Conservation (phyloP, 1,139 yeast genomes). For the Taphrina confusa region DNA sequence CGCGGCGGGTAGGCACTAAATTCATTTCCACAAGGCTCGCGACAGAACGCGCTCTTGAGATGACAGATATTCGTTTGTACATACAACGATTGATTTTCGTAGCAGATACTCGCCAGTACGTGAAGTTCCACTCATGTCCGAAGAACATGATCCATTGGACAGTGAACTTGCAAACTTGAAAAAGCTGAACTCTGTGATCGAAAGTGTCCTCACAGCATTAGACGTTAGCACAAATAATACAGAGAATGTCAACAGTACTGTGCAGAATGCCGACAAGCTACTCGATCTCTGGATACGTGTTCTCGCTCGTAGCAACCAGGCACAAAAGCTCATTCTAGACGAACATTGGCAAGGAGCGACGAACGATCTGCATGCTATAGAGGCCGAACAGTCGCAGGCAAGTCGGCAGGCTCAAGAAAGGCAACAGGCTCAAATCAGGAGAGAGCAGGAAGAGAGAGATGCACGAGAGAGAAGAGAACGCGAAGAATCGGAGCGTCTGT, state of each 20-base stretch:
- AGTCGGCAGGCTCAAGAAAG: constrained; percentile 1
- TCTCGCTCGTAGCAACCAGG: constrained; percentile 27
- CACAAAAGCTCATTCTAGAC: constrained; percentile 25
- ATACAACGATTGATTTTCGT: too few species aligned
- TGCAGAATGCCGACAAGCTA: constrained; percentile 22
- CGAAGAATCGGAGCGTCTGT: constrained; percentile 7
- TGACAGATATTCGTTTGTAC: too few species aligned
- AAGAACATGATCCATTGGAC: constrained; percentile 19
- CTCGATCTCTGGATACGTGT: constrained; percentile 31
- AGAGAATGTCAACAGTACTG: constrained; percentile 12
- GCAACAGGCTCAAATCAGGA: constrained; percentile 20
- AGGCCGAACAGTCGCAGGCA: constrained; percentile 26
- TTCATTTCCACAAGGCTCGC: too few species aligned
- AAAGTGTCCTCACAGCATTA: constrained; percentile 14
- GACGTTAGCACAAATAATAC: constrained; percentile 13
- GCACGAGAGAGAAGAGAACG: constrained; percentile 14
- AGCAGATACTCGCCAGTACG: too few species aligned
- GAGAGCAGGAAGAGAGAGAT: constrained; percentile 11
- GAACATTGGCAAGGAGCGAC: constrained; percentile 33
- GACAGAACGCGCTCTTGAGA: too few species aligned
- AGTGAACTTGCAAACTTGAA: constrained; percentile 21
- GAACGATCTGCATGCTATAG: constrained; percentile 21
- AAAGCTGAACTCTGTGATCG: constrained; percentile 22
- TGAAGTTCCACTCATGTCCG: too few species aligned
- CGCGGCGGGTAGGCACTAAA: too few species aligned